These are phyloP conservation scores for Lithohypha guttulata DNA, from an alignment of 2,329 filamentous ascomycete species.

Conservation along the genomic window DNA sequence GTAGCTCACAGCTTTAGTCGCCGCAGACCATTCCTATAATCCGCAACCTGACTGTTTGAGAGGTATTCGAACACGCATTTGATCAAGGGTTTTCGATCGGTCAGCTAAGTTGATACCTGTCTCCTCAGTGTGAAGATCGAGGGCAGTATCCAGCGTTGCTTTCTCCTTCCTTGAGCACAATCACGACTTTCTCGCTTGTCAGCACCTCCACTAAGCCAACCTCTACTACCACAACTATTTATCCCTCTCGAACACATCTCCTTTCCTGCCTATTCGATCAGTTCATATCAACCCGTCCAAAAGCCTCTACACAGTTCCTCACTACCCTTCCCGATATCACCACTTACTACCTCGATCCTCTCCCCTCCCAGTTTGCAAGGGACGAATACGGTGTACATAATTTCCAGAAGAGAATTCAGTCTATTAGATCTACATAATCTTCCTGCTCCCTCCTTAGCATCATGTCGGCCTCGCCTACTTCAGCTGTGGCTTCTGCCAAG, in stretches of 20 bases:
- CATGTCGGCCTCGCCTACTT: slow-evolving; percentile 59
- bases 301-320: slow-evolving; percentile 25
- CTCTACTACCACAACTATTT: slow-evolving; percentile 4
- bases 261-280: slow-evolving; percentile 7
- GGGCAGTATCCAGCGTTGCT: slow-evolving; percentile 19
- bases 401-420: slow-evolving; percentile 44
- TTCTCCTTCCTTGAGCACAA: slow-evolving; percentile 15
- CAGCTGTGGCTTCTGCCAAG: slow-evolving; percentile 50
- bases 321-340: slow-evolving; percentile 23
- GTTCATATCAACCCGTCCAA: slow-evolving; percentile 7
- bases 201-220: too few relatives aligned
- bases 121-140: slow-evolving; percentile 13
- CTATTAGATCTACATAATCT: slow-evolving; percentile 36
- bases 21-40: too few relatives aligned
- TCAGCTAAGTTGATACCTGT: slow-evolving; percentile 21
- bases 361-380: slow-evolving; percentile 77
- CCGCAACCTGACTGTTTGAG: too few relatives aligned
- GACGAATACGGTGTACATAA: slow-evolving; percentile 81
- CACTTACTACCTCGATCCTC: slow-evolving; percentile 46
- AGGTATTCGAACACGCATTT: too few relatives aligned
- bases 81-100: slow-evolving; percentile 3
- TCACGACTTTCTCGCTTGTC: slow-evolving; percentile 14
- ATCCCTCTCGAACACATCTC: slow-evolving; percentile 14
- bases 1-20: too few relatives aligned
- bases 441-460: slow-evolving; percentile 33